These are phyloP conservation scores for Triangularia setosa DNA, from an alignment of 2,329 filamentous ascomycete species.

Conservation along the genomic window DNA sequence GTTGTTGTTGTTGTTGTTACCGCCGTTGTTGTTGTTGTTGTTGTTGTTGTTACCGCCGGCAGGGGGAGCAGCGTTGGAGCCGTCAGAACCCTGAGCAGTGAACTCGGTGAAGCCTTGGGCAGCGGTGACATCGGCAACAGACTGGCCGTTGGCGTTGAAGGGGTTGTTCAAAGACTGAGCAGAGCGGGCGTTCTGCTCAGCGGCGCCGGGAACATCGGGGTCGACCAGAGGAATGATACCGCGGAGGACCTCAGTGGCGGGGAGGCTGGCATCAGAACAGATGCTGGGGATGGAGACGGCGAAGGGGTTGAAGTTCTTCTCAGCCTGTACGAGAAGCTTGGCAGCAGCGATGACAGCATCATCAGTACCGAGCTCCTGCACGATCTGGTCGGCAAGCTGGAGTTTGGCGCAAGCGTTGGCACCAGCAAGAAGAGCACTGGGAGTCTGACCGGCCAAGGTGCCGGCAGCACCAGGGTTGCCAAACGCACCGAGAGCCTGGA, in stretches of 20 bases:
- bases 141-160: conserved; percentile 57
- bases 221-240: conserved; percentile 67
- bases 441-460: conserved; percentile 60
- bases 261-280: conserved; percentile 60
- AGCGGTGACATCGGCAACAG: conserved; percentile 60
- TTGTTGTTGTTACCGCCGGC: conserved; percentile 12
- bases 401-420: conserved; percentile 67
- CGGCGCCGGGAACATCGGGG: conserved; percentile 55
- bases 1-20: background rate
- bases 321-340: conserved; percentile 60
- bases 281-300: conserved; percentile 56
- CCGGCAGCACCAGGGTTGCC: conserved; percentile 58
- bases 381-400: conserved; percentile 60
- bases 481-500: conserved; percentile 49
- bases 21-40: background rate
- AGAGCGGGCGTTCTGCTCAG: conserved; percentile 58
- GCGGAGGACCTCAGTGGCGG: conserved; percentile 56
- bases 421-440: conserved; percentile 59
- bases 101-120: conserved; percentile 63
- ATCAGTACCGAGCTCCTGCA: conserved; percentile 57
- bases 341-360: conserved; percentile 58
- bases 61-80: conserved; percentile 17
- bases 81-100: conserved; percentile 32
- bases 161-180: conserved; percentile 48
- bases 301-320: conserved; percentile 72